phyloP scores from a whole-genome alignment of 2,329 filamentous ascomycete species.

The Aureobasidium sp. region DNA sequence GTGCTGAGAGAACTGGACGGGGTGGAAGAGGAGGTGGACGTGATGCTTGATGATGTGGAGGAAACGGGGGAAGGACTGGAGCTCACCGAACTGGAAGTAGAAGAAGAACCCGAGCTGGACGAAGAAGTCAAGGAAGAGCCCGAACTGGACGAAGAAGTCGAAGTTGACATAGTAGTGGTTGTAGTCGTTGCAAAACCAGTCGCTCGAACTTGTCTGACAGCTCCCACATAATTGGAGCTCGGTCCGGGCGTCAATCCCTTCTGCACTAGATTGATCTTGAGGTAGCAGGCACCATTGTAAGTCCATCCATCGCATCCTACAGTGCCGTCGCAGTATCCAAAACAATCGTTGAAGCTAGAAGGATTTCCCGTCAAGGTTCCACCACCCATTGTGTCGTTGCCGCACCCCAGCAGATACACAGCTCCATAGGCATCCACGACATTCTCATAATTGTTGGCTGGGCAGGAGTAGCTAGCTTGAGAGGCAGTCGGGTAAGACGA shows the following conservation, averaged over 20 bases:
- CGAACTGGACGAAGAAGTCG: background rate
- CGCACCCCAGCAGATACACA: background rate
- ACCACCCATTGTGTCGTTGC: slow-evolving; percentile 1
- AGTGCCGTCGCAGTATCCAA: slow-evolving; percentile 16
- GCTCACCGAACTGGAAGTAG: background rate
- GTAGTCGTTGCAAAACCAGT: too few relatives aligned
- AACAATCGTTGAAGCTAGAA: slow-evolving; percentile 18
- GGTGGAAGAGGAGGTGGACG: background rate
- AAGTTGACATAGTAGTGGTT: background rate
- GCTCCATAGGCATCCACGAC: background rate
- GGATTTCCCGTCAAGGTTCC: too few relatives aligned
- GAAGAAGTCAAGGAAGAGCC: background rate
- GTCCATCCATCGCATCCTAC: background rate
- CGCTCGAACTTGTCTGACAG: too few relatives aligned
- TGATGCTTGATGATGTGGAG: too few relatives aligned
- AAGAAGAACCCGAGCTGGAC: background rate
- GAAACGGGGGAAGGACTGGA: background rate
- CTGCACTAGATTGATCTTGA: background rate
- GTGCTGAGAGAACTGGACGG: background rate
- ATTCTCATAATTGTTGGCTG: background rate
- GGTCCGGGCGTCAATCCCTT: too few relatives aligned
- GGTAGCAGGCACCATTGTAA: background rate
- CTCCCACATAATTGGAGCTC: too few relatives aligned
- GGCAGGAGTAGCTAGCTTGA: slow-evolving; percentile 1
- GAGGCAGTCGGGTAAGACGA: background rate